A percentile compares a stretch with the other conserved stretches of the same genome.
These are phyloP conservation scores for Dryas octopetala DNA, from an alignment of 306 rosid species.

Conservation along the genomic window DNA sequence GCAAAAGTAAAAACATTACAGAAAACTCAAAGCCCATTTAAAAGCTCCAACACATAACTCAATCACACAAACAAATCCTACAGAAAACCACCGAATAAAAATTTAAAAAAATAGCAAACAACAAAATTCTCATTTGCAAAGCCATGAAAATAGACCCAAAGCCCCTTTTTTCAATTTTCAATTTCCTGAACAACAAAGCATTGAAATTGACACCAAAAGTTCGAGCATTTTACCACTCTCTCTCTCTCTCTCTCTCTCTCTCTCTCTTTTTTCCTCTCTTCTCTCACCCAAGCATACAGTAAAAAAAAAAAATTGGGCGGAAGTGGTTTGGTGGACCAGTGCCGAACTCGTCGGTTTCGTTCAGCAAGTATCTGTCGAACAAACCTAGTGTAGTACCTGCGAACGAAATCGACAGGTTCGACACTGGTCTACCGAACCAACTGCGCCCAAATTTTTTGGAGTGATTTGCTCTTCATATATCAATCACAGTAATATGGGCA, in stretches of 20 bases:
- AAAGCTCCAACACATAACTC: conserved; percentile 5
- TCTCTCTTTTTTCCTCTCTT: too few relatives aligned
- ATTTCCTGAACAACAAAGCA: background rate
- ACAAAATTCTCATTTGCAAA: background rate
- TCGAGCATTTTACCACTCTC: background rate
- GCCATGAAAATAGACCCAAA: background rate
- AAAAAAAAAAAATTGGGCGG: too few relatives aligned
- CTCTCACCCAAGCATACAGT: too few relatives aligned
- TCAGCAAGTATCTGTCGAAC: too few relatives aligned
- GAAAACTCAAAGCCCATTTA: background rate
- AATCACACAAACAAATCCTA: background rate
- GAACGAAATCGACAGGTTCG: too few relatives aligned
- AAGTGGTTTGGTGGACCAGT: too few relatives aligned
- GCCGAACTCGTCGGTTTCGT: too few relatives aligned
- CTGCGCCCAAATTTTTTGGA: conserved; percentile 34
- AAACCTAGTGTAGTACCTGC: too few relatives aligned
- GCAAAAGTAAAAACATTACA: background rate
- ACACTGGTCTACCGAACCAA: too few relatives aligned
- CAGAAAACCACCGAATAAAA: background rate
- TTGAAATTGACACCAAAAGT: conserved; percentile 1
- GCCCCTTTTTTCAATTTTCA: background rate
- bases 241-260: too few relatives aligned
- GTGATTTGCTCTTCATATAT: conserved; percentile 81
- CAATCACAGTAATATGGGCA: conserved; percentile 92
- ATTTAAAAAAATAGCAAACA: background rate